These are phyloP conservation scores for barley (Hordeum vulgare) DNA, from an alignment of 176 grass and related monocot genomes.

Conservation along the genomic window DNA sequence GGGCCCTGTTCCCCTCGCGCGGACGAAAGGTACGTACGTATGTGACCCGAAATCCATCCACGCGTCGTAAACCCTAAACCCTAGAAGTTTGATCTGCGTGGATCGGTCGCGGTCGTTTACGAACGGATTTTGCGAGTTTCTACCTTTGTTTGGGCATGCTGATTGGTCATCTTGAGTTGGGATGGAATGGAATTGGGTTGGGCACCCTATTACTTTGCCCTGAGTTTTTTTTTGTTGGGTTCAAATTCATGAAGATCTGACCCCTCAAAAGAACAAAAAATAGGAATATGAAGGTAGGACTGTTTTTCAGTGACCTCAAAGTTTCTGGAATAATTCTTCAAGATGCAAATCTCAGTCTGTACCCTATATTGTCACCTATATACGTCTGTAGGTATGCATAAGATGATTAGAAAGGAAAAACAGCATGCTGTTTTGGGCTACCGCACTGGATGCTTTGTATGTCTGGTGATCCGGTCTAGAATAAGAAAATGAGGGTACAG, in stretches of 20 bases:
- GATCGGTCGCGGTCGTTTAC: neutral
- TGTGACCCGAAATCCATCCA: neutral
- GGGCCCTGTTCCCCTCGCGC: neutral
- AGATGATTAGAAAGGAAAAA: no score
- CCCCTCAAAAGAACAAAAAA: no score
- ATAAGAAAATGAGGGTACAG: no score
- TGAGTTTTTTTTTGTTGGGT: no score
- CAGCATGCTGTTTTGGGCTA: no score
- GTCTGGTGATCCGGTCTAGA: no score
- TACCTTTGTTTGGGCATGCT: neutral
- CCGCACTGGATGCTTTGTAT: no score
- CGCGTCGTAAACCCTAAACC: neutral
- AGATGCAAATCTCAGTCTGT: no score
- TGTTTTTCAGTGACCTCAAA: neutral
- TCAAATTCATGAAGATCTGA: no score
- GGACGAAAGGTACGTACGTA: neutral
- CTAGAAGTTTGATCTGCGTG: neutral
- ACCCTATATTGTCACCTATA: no score
- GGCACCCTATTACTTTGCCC: neutral
- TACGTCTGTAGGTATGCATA: no score
- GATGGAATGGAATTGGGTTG: neutral
- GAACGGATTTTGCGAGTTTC: neutral
- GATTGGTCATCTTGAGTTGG: neutral
- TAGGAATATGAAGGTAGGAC: neutral
- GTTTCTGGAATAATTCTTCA: neutral